These are phyloP conservation scores for Naganishia liquefaciens DNA, from an alignment of 1,284 basidiomycete species.

Conservation along the genomic window DNA sequence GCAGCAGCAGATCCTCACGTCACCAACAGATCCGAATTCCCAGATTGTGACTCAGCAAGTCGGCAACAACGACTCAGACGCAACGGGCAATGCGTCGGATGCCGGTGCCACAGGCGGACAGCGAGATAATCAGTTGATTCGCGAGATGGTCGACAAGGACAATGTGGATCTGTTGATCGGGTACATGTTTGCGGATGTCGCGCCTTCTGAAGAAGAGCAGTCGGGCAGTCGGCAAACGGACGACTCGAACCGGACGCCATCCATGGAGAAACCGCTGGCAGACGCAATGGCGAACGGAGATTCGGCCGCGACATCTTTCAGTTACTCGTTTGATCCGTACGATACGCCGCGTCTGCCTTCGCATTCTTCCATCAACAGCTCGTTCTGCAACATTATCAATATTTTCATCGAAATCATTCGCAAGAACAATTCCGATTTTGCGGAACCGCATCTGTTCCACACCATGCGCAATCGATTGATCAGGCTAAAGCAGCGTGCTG, in stretches of 20 bases:
- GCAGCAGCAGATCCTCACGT: slow-evolving; percentile 1
- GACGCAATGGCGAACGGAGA: not conserved
- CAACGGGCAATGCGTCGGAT: not conserved
- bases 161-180: slow-evolving; percentile 72
- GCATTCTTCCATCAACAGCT: slow-evolving; percentile 77
- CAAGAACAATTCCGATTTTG: slow-evolving; percentile 98
- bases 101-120: slow-evolving; percentile 32
- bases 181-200: slow-evolving; percentile 76
- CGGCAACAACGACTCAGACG: slow-evolving; percentile 33
- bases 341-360: slow-evolving; percentile 60
- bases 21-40: slow-evolving; percentile 3
- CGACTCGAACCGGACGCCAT: slow-evolving; percentile 11
- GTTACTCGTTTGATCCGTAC: slow-evolving; percentile 39
- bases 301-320: not conserved
- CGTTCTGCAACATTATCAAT: slow-evolving; percentile 82
- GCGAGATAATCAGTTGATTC: slow-evolving; percentile 73
- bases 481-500: slow-evolving; percentile 57
- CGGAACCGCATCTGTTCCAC: slow-evolving; percentile 98
- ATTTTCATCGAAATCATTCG: slow-evolving; percentile 95
- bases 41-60: slow-evolving; percentile 1
- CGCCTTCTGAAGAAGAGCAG: slow-evolving; percentile 46
- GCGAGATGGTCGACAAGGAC: slow-evolving; percentile 78
- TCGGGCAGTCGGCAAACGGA: slow-evolving; percentile 40
- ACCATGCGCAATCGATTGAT: slow-evolving; percentile 87
- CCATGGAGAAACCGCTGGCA: not conserved